Base-by-base conservation (phyloP, 805 yeast genomes). In the Starmerella asiatica region DNA sequence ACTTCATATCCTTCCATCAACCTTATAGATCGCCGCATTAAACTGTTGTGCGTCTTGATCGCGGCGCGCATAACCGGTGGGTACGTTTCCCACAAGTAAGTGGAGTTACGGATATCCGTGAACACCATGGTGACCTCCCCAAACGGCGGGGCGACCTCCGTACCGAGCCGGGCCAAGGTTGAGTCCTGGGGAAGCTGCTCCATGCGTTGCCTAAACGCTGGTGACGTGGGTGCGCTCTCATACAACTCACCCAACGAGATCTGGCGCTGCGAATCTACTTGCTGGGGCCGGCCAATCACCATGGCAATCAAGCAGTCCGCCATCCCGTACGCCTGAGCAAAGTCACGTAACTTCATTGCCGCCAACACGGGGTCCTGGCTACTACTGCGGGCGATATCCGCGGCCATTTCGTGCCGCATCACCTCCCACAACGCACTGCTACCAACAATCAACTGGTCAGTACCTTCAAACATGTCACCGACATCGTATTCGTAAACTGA, bases 1-100 rank as follows among this genome's bases (percentile, higher is more conserved):
- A 91, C 98, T 58, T 91, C 99, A 57, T 91, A 91, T 2, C 98
- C 99, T 27, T 97, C 96, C 55, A 82, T 83, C 35, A 86, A 77
- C 50, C 95, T 71, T 46, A 91, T 63, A 50, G 84, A 93, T 36
- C 97, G 72, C 55, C 99, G 75, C 98, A 91, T 91, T 23, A 91
- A 73, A 18, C 82, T 73, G 56, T 91, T 91, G 60, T 91, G 99
- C 3, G 83, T 79, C 60, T 85, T 84, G 55, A 91, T 91, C 0
- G 98, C 97, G 2, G 94, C 78, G 58, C 96, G 68, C 99, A 91
- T 91, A 0, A 95, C 93, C 17, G 45, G 31, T 2, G 96, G 94
- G 54, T 75, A 79, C 6, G 82, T 67, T 54, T 91, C 98, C 99
- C 99, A 91, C 39, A 91, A 61, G 37, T 78, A 63, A 0, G 99